phyloP scores from a whole-genome alignment of 225 moss, liverwort and hornwort species.

The Lunularia cruciata region DNA sequence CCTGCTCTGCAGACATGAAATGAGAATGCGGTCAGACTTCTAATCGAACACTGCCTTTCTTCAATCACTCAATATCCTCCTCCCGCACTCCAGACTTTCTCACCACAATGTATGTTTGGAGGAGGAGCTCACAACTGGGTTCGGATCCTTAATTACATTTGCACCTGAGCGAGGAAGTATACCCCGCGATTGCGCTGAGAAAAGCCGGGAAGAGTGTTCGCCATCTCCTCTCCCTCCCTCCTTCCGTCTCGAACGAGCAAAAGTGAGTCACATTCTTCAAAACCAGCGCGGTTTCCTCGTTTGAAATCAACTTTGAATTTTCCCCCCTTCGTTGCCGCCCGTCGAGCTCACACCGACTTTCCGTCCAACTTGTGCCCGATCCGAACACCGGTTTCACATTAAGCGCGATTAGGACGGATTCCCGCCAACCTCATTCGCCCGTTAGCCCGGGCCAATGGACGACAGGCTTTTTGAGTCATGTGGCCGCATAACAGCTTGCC shows the following conservation, averaged over 20 bases:
- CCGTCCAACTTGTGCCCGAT: too few species aligned
- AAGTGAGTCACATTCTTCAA: not conserved
- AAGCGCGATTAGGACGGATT: too few species aligned
- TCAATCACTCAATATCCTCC: not conserved
- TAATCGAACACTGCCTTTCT: constrained; percentile 2
- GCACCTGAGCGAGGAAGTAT: not conserved
- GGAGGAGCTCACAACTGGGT: not conserved
- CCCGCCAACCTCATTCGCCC: too few species aligned
- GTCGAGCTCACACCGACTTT: too few species aligned
- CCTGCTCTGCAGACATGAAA: too few species aligned
- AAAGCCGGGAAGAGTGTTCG: constrained; percentile 19
- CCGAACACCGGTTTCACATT: too few species aligned
- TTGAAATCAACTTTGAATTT: constrained; percentile 24
- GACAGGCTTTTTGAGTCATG: too few species aligned
- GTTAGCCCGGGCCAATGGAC: too few species aligned
- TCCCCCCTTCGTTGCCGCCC: constrained; percentile 4
- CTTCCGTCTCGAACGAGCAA: not conserved
- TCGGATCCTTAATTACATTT: not conserved
- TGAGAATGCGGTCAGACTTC: too few species aligned
- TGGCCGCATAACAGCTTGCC: too few species aligned
- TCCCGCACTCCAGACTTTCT: not conserved
- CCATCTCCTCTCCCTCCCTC: constrained; percentile 13
- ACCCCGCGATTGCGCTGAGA: constrained; percentile 3
- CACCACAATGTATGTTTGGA: too few species aligned
- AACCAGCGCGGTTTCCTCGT: constrained; percentile 22